A percentile compares a stretch with the other conserved stretches of the same genome.
phyloP scores from a whole-genome alignment of 2,329 filamentous ascomycete genomes.

The Penicillium crustosum region DNA sequence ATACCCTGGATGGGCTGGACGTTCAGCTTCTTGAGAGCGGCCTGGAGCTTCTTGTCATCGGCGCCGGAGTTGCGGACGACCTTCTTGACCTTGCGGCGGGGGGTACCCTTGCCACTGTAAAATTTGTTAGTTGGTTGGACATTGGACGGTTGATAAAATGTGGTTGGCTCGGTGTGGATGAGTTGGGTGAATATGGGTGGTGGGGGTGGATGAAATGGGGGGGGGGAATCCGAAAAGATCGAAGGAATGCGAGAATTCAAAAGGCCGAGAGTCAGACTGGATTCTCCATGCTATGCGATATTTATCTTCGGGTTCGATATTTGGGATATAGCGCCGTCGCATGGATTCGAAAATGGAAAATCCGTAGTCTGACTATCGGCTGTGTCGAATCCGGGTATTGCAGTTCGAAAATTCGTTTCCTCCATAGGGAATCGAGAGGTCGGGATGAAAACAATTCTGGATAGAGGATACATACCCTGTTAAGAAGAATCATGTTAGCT shows the following conservation, averaged over 20 bases:
- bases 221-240: background rate
- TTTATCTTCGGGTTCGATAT: background rate
- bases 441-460: background rate
- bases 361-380: background rate
- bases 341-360: background rate
- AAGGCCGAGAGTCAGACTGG: conserved; percentile 1
- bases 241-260: conserved; percentile 5
- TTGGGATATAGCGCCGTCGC: background rate
- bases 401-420: conserved; percentile 4
- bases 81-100: conserved; percentile 97
- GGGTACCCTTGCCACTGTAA: conserved; percentile 90
- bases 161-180: background rate
- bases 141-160: background rate
- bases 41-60: conserved; percentile 99
- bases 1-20: conserved; percentile 99
- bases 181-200: background rate
- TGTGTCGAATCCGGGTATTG: background rate
- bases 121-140: conserved; percentile 7
- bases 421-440: background rate
- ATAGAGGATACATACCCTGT: conserved; percentile 30
- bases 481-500: conserved; percentile 17
- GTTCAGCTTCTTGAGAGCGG: conserved; percentile 97
- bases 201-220: background rate
- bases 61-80: conserved; percentile 86
- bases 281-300: background rate